Conservation (phyloP, 805 yeast genomes). For the Wickerhamiella australiensis region DNA sequence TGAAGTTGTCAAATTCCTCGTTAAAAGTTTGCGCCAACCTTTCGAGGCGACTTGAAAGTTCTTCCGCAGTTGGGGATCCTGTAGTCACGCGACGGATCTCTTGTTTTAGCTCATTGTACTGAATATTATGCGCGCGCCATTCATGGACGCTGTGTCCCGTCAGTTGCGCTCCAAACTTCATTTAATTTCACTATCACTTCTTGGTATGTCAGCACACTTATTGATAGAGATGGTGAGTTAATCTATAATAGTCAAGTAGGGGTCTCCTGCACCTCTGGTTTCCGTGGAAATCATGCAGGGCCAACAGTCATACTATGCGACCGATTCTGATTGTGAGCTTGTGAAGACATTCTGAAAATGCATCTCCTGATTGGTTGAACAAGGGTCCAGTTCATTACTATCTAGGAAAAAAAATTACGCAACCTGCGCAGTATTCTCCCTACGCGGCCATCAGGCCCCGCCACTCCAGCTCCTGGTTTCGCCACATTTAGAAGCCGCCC, state of each 20-base stretch:
- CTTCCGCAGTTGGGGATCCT: slow-evolving; percentile 5
- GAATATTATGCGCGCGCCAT: slow-evolving; percentile 76
- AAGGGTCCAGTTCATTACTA: no score
- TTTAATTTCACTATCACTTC: slow-evolving; percentile 22
- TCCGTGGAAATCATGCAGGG: no score
- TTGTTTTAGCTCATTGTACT: slow-evolving; percentile 64
- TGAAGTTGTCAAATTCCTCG: slow-evolving; percentile 25
- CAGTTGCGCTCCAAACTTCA: slow-evolving; percentile 82
- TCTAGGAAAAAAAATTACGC: no score
- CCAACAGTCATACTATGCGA: no score
- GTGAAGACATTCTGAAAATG: no score
- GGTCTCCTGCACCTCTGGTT: no score
- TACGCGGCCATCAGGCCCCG: no score
- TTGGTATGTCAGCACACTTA: not conserved
- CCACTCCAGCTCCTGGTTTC: no score
- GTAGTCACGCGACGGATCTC: slow-evolving; percentile 48
- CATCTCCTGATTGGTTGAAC: no score
- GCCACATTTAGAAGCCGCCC: no score
- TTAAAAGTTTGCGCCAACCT: slow-evolving; percentile 14
- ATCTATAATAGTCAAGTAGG: not conserved
- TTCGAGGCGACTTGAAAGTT: slow-evolving; percentile 12
- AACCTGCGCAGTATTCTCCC: no score
- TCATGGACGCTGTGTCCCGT: slow-evolving; percentile 68
- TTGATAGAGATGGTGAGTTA: not conserved
- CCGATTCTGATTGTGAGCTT: no score